Evolutionary conservation across 169 alveolate genomes (phyloP).

Genomic region (Plasmodium cynomolgi): DNA sequence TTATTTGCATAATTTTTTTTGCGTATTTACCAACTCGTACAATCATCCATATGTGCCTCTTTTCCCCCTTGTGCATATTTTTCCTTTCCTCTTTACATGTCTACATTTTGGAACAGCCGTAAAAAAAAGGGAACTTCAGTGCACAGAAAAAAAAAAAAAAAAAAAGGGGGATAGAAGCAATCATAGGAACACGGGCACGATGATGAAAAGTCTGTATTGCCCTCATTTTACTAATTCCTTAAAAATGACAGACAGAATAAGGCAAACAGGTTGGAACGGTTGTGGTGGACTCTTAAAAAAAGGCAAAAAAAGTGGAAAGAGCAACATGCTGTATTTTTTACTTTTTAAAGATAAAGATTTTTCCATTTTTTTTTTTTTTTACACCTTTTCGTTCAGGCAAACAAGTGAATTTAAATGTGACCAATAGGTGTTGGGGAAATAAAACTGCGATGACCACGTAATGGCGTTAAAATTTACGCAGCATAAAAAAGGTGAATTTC

Average conservation of each 20-base stretch:
- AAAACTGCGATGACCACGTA: not conserved
- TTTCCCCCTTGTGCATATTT: not conserved
- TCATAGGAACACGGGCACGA: not conserved
- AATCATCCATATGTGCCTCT: not conserved
- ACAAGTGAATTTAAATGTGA: not conserved
- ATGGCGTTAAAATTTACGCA: not conserved
- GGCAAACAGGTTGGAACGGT: not conserved
- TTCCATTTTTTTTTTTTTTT: not conserved
- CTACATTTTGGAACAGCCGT: not conserved
- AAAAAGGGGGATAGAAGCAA: not conserved
- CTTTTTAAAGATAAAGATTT: not conserved
- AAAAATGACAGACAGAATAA: not conserved
- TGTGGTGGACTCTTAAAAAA: not conserved
- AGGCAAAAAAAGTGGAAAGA: not conserved
- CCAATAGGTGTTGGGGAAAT: not conserved
- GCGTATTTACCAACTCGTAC: not conserved
- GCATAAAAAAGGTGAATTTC: not conserved
- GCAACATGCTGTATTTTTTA: not conserved
- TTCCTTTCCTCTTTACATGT: not conserved
- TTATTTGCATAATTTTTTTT: not conserved
- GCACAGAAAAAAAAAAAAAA: not conserved
- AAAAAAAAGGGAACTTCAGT: not conserved
- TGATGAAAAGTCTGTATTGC: not conserved
- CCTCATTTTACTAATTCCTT: not conserved
- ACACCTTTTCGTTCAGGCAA: not conserved